A percentile compares a stretch with the other conserved stretches of the same genome.
Evolutionary conservation across 345 rosid genomes (phyloP).

Genomic region (Ailanthus altissimus): DNA sequence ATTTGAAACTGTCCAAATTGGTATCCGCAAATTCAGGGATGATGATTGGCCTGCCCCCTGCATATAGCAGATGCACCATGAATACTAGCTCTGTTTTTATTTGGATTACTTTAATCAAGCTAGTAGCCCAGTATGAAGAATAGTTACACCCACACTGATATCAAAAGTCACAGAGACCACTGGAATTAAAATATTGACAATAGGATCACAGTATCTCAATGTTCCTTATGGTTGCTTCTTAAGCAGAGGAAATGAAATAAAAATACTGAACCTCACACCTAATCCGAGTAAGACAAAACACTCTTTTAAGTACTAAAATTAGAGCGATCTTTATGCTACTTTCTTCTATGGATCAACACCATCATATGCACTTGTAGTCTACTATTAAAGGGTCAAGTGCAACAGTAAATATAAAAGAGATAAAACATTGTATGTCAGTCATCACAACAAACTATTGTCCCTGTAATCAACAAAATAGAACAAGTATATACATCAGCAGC

Average conservation of each 20-base stretch:
- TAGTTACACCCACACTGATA: neutral
- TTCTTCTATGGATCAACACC: neutral
- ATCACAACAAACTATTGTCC: neutral
- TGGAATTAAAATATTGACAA: neutral
- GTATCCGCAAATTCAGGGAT: slow-evolving; percentile 73
- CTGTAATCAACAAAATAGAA: neutral
- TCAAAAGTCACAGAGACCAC: neutral
- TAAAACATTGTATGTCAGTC: neutral
- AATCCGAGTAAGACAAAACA: neutral
- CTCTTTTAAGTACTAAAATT: neutral
- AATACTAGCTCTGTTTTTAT: neutral
- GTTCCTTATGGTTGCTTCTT: neutral
- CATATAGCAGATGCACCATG: slow-evolving; percentile 7
- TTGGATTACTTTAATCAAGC: neutral
- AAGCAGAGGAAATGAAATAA: neutral
- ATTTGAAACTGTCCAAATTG: slow-evolving; percentile 60
- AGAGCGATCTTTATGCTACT: neutral
- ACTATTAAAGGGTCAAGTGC: neutral
- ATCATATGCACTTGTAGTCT: neutral
- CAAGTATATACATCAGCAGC: neutral
- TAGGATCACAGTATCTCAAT: neutral
- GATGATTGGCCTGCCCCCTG: slow-evolving; percentile 54
- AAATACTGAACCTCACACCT: neutral
- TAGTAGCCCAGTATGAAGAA: neutral
- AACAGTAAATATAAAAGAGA: neutral